phyloP scores from a whole-genome alignment of 2,329 filamentous ascomycete species.

The Exophiala calicioides region DNA sequence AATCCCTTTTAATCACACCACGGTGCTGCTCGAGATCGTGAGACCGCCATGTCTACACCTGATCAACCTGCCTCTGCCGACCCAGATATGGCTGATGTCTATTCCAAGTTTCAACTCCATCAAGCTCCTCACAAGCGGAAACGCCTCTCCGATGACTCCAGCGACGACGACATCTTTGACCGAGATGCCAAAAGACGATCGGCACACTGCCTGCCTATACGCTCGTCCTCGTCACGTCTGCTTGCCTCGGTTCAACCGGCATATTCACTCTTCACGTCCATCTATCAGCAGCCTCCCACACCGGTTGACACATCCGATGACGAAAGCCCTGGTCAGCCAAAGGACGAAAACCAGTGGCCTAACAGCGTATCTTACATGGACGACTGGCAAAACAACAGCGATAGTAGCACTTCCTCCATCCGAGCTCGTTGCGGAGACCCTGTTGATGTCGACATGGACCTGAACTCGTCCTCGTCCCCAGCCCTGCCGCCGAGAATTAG shows the following conservation, averaged over 20 bases:
- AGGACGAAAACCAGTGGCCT: conserved; percentile 11
- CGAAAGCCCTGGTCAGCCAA: conserved; percentile 16
- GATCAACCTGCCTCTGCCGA: conserved; percentile 9
- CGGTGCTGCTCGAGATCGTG: neutral
- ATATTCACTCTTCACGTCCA: conserved; percentile 24
- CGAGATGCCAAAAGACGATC: conserved; percentile 20
- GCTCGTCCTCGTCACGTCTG: conserved; percentile 22
- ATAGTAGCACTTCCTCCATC: conserved; percentile 18
- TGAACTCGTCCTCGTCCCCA: conserved; percentile 7
- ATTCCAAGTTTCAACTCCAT: conserved; percentile 18
- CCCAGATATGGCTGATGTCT: conserved; percentile 21
- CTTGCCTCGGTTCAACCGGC: conserved; percentile 20
- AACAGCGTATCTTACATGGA: conserved; percentile 3
- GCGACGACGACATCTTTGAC: conserved; percentile 8
- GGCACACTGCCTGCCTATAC: conserved; percentile 23
- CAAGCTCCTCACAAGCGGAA: conserved; percentile 22
- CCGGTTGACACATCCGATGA: conserved; percentile 31
- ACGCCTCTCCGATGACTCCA: conserved; percentile 10
- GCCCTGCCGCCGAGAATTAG: conserved; percentile 12
- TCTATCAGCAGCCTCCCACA: conserved; percentile 29
- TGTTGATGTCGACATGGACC: conserved; percentile 19
- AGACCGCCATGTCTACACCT: conserved; percentile 14
- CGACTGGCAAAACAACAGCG: conserved; percentile 7
- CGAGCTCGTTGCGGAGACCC: conserved; percentile 9
- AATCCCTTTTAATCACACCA: conserved; percentile 13